phyloP scores from a whole-genome alignment of 1,284 basidiomycete genomes.

The Ganoderma boninense region DNA sequence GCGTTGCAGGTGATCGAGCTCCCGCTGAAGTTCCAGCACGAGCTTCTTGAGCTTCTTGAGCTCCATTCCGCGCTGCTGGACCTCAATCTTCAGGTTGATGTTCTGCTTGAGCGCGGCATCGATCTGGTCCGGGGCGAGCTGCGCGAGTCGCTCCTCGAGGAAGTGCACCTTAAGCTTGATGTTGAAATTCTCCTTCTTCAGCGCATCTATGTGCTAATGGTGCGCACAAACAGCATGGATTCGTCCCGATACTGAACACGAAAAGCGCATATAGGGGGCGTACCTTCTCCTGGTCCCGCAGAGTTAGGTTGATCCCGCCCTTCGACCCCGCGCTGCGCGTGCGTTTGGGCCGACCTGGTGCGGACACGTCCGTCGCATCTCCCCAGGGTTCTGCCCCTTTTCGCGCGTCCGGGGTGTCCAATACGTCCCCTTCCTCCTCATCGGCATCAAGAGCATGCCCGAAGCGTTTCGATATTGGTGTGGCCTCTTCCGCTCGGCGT shows the following conservation, averaged over 20 bases:
- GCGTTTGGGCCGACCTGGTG: conserved; percentile 52
- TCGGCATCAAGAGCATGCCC: conserved; percentile 40
- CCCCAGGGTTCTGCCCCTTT: conserved; percentile 41
- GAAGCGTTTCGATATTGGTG: conserved; percentile 41
- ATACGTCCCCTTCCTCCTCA: conserved; percentile 53
- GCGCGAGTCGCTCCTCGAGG: conserved; percentile 88
- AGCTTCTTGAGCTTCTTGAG: conserved; percentile 93
- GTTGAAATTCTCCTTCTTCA: conserved; percentile 96
- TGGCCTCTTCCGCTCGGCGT: conserved; percentile 41
- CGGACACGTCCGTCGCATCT: conserved; percentile 55
- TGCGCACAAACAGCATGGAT: neutral
- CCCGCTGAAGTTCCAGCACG: conserved; percentile 83
- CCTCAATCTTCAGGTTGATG: conserved; percentile 93
- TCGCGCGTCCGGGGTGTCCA: conserved; percentile 60
- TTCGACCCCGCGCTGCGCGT: conserved; percentile 54
- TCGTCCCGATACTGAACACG: neutral
- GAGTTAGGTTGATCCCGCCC: conserved; percentile 72
- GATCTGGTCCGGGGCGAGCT: conserved; percentile 91
- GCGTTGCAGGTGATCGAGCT: conserved; percentile 76
- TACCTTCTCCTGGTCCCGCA: conserved; percentile 96
- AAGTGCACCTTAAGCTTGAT: conserved; percentile 95
- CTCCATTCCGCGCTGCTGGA: conserved; percentile 91
- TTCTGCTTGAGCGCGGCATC: conserved; percentile 93
- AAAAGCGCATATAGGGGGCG: neutral
- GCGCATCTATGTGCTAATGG: conserved; percentile 87